Base-by-base conservation (phyloP, 1,284 basidiomycete genomes). In the Agaricales sp. region DNA sequence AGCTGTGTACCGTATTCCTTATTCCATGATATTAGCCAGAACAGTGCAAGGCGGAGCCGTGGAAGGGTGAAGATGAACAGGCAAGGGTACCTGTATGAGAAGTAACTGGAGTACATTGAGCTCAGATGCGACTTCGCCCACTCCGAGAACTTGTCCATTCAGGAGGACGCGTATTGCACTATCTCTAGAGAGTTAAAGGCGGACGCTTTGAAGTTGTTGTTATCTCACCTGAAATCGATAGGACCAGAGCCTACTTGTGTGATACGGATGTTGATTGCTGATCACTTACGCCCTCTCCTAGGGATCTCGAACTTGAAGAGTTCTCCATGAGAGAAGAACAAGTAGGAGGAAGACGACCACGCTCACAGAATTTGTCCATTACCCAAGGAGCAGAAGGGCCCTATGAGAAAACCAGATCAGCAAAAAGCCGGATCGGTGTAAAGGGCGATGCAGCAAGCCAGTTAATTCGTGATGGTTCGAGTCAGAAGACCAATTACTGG, bases 401-500 rank as follows among this genome's bases (percentile, higher is more conserved):
- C 55, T 56, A 8, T 64, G 57, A 4, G 63, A 57, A 50, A 66
- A 76, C 6, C 73, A 51, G 20, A 73, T 73, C n/a, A n/a, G n/a
- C n/a, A n/a, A n/a, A n/a, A n/a, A n/a, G n/a, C n/a, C n/a, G n/a
- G n/a, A n/a, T n/a, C n/a, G n/a, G n/a, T n/a, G n/a, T n/a, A n/a
- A n/a, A n/a, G n/a, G n/a, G n/a, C n/a, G n/a, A n/a, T n/a, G n/a
- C n/a, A n/a, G n/a, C n/a, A n/a, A n/a, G n/a, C n/a, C n/a, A n/a
- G n/a, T n/a, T n/a, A n/a, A n/a, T n/a, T n/a, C n/a, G n/a, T n/a
- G n/a, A n/a, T n/a, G n/a, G n/a, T n/a, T n/a, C n/a, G n/a, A n/a
- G n/a, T n/a, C n/a, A n/a, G n/a, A n/a, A n/a, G n/a, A n/a, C n/a
- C n/a, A n/a, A n/a, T n/a, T n/a, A n/a, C n/a, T n/a, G n/a, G n/a